Base-by-base conservation (phyloP, 805 yeast species). In the Starmerella ratchasimensis region DNA sequence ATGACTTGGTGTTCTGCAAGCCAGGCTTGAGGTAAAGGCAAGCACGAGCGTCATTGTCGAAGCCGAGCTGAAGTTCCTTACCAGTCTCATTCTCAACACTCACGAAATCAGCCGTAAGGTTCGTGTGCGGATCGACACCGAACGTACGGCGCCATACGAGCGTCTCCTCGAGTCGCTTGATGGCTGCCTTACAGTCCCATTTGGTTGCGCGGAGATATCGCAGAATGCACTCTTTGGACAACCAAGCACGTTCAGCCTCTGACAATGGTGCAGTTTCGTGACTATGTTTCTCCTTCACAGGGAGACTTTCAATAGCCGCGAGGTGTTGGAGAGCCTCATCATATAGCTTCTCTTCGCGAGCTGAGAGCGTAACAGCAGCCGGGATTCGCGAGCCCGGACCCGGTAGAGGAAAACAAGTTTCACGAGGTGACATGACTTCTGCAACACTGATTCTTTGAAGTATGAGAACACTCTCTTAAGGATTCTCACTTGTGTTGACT, bases 111-210 rank as follows among this genome's bases (percentile, higher is more conserved):
- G 59, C 50, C 13, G 60, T 44, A 33, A 63, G 48, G 7, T 32
- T 28, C n/a, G 52, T 24, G 27, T 45, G 29, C n/a, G 62, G 59
- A 31, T 58, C 60, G 25, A 80, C 76, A 18, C 96, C 96, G 55
- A 84, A 86, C 48, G 80, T 88, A 49, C 96, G 74, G 63, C 98
- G 74, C 98, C 98, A 90, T 3, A 81, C 76, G 16, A 90, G 48
- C 0, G 97, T 77, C 17, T 72, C 71, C 47, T 74, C 78, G 9
- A 90, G 65, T 52, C 98, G 71, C 38, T 69, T 68, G 34, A 75
- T 76, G 28, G 93, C 80, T 10, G 77, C 81, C 21, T 67, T 59
- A 1, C 67, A 67, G 22, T 70, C 67, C 98, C 98, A 90, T 57
- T 83, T 88, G 18, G 95, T 80, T 18, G 98, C 99, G 39, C 96